Evolutionary conservation across 1,284 basidiomycete genomes (phyloP).

Genomic region (Tilletia horrida): DNA sequence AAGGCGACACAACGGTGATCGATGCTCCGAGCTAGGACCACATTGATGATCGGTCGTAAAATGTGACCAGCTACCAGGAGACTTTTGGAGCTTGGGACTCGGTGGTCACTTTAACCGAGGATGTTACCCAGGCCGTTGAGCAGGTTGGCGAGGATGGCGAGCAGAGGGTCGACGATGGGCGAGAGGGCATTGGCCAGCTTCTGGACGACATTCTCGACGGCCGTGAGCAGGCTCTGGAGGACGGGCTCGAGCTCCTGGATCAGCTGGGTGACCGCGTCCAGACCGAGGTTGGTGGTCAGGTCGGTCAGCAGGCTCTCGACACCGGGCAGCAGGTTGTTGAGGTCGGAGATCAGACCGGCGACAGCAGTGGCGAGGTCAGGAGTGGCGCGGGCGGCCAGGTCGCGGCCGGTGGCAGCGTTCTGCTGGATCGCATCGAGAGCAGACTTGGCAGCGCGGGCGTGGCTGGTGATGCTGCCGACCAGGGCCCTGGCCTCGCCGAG

Average conservation of each 20-base stretch:
- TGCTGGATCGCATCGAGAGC: neutral
- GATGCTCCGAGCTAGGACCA: too few relatives aligned
- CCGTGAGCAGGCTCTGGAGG: neutral
- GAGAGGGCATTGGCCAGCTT: neutral
- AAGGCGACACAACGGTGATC: too few relatives aligned
- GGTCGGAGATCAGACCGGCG: constrained; percentile 8
- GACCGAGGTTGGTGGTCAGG: neutral
- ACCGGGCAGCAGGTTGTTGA: constrained; percentile 1
- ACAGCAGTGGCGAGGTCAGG: constrained; percentile 7
- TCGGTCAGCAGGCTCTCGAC: neutral
- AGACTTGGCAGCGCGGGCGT: neutral
- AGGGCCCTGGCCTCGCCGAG: neutral
- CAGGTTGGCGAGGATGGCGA: neutral
- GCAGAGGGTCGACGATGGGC: neutral
- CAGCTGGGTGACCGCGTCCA: constrained; percentile 1
- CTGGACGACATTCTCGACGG: neutral
- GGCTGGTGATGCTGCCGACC: neutral
- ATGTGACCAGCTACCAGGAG: too few relatives aligned
- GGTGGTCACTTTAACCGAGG: neutral
- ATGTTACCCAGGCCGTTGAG: neutral
- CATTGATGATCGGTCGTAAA: too few relatives aligned
- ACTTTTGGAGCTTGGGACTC: too few relatives aligned
- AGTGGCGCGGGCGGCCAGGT: neutral
- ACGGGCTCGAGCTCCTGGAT: neutral
- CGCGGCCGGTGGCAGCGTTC: neutral